phyloP scores from a whole-genome alignment of 108 stramenopile species.

The Discostella stelligeroides region DNA sequence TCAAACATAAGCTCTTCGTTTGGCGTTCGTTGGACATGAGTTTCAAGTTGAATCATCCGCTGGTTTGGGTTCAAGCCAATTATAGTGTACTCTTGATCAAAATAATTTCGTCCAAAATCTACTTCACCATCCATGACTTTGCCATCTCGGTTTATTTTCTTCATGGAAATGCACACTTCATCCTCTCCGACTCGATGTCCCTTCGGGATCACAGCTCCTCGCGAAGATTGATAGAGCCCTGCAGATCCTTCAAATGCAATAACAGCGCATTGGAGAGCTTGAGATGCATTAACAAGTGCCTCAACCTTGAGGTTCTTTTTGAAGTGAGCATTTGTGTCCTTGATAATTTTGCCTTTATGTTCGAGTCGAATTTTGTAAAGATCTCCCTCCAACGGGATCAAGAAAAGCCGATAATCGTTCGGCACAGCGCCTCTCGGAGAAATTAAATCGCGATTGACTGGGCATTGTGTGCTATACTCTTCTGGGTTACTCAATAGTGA shows the following conservation, averaged over 20 bases:
- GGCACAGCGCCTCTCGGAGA: constrained; percentile 31
- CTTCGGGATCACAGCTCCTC: constrained; percentile 5
- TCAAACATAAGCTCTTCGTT: constrained; percentile 32
- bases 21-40: constrained; percentile 29
- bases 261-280: constrained; percentile 42
- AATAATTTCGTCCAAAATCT: neutral
- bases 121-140: neutral
- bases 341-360: constrained; percentile 5
- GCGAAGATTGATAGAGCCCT: constrained; percentile 46
- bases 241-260: constrained; percentile 39
- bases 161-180: constrained; percentile 20
- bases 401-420: constrained; percentile 20
- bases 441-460: constrained; percentile 11
- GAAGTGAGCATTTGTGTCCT: constrained; percentile 22
- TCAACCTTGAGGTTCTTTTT: constrained; percentile 30
- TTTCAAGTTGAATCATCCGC: constrained; percentile 40
- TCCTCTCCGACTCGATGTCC: constrained; percentile 12
- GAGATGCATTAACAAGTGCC: constrained; percentile 32
- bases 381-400: constrained; percentile 5
- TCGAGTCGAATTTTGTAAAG: constrained; percentile 11
- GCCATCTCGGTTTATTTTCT: constrained; percentile 15
- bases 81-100: constrained; percentile 10
- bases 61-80: constrained; percentile 51
- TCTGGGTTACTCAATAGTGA: constrained; percentile 32
- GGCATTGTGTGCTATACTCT: constrained; percentile 8